A percentile compares a stretch with the other conserved stretches of the same genome.
Evolutionary conservation across 2,329 filamentous ascomycete species (phyloP).

Genomic region (Blastomyces parvus): DNA sequence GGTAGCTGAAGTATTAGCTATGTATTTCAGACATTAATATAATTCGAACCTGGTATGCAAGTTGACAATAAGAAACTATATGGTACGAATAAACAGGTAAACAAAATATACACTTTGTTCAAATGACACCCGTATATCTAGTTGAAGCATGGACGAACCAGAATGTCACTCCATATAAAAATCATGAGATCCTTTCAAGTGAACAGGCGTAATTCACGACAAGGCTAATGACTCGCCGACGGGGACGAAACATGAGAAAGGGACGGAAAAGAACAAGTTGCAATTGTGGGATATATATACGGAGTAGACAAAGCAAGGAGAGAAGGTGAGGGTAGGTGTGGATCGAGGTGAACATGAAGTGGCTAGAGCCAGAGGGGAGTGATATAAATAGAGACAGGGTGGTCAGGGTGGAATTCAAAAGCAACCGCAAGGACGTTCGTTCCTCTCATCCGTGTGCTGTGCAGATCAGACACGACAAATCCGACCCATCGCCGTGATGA

Average conservation of each 20-base stretch:
- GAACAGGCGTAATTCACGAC: not conserved
- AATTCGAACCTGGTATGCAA: conserved; percentile 3
- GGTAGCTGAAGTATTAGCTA: not conserved
- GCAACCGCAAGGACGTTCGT: conserved; percentile 9
- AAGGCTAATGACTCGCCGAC: not conserved
- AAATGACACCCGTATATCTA: conserved; percentile 5
- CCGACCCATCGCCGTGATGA: conserved; percentile 20
- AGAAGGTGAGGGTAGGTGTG: not conserved
- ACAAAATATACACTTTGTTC: conserved; percentile 6
- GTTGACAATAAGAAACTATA: not conserved
- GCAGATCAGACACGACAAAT: conserved; percentile 30
- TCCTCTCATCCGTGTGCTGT: conserved; percentile 16
- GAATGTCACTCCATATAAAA: not conserved
- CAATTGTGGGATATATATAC: not conserved
- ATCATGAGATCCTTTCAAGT: not conserved
- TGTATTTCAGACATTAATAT: not conserved
- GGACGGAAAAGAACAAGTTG: not conserved
- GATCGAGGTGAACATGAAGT: not conserved
- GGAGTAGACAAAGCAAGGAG: not conserved
- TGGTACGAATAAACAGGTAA: conserved; percentile 7
- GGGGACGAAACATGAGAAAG: not conserved
- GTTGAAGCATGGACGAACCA: conserved; percentile 5
- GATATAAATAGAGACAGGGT: too few species aligned
- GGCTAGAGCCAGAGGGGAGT: not conserved
- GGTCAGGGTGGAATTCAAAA: not conserved